phyloP scores from a whole-genome alignment of 2,329 filamentous ascomycete species.

The Pseudogymnoascus pannorum region DNA sequence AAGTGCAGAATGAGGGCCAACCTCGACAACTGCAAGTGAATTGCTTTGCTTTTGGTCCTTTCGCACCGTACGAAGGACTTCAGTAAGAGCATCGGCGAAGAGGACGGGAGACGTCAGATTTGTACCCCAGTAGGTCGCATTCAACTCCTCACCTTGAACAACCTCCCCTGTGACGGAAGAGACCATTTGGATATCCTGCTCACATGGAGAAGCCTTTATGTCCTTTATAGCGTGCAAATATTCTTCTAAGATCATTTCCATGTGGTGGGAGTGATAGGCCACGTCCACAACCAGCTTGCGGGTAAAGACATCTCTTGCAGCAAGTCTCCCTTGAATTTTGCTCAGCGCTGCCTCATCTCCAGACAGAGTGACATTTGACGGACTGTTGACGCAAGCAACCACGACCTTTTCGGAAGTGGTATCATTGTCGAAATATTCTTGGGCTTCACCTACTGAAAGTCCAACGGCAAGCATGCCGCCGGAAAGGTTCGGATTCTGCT shows the following conservation, averaged over 20 bases:
- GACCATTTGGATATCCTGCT: not conserved
- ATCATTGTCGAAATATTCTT: conserved; percentile 2
- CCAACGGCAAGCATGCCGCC: conserved; percentile 51
- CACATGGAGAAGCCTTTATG: not conserved
- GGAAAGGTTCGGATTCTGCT: conserved; percentile 16
- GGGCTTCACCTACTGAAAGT: conserved; percentile 16
- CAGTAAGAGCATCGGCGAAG: conserved; percentile 24
- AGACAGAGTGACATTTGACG: conserved; percentile 17
- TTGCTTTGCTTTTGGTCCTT: no score
- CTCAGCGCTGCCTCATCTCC: conserved; percentile 16
- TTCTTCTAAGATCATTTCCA: conserved; percentile 24
- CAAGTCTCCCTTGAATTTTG: conserved; percentile 12
- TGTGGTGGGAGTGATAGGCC: conserved; percentile 30
- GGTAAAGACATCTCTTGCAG: conserved; percentile 15
- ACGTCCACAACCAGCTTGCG: conserved; percentile 20
- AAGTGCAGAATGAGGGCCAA: conserved; percentile 32
- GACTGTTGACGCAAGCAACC: conserved; percentile 30
- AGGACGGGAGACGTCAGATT: conserved; percentile 39
- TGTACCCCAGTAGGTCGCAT: conserved; percentile 35
- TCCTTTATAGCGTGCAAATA: conserved; percentile 15
- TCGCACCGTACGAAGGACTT: no score
- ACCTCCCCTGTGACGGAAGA: conserved; percentile 12
- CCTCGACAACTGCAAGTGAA: no score
- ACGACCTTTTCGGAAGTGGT: conserved; percentile 15
- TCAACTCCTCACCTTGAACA: not conserved